A percentile compares a stretch with the other conserved stretches of the same genome.
These are phyloP conservation scores for Vitis amurensis DNA, from an alignment of 164 flowering plant genomes.

Conservation along the genomic window DNA sequence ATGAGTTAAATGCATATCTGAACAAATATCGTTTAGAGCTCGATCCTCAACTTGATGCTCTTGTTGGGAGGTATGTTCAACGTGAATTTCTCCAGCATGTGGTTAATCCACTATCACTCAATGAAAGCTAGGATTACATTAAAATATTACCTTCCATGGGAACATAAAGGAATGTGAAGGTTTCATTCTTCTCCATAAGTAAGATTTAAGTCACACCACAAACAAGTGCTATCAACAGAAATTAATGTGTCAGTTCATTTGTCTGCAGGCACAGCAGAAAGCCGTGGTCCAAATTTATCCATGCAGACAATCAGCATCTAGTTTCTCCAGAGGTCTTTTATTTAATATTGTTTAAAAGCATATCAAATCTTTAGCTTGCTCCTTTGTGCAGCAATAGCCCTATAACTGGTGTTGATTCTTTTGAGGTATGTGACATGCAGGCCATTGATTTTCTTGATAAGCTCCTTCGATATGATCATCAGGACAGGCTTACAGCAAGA, in stretches of 20 bases:
- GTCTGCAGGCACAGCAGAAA: constrained; percentile 65
- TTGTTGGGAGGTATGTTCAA: constrained; percentile 64
- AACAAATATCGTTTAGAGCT: constrained; percentile 79
- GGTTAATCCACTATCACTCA: background rate
- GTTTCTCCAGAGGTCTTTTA: constrained; percentile 56
- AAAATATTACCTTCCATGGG: background rate
- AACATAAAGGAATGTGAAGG: background rate
- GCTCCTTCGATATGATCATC: constrained; percentile 70
- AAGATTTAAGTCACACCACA: background rate
- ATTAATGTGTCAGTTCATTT: background rate
- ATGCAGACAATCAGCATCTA: constrained; percentile 64
- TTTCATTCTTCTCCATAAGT: background rate
- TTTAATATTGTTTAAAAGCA: background rate
- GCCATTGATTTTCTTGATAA: constrained; percentile 70
- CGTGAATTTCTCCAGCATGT: background rate
- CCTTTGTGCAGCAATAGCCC: background rate
- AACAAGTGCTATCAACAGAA: background rate
- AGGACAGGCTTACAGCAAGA: constrained; percentile 62
- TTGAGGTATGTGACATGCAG: constrained; percentile 22
- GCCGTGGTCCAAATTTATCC: constrained; percentile 66
- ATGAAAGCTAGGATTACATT: background rate
- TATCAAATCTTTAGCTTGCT: background rate
- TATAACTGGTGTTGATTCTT: background rate
- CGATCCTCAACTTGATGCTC: constrained; percentile 89
- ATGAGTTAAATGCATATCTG: constrained; percentile 82